These are phyloP conservation scores for Talaromyces sp. DNA, from an alignment of 2,329 filamentous ascomycete genomes.

Conservation along the genomic window DNA sequence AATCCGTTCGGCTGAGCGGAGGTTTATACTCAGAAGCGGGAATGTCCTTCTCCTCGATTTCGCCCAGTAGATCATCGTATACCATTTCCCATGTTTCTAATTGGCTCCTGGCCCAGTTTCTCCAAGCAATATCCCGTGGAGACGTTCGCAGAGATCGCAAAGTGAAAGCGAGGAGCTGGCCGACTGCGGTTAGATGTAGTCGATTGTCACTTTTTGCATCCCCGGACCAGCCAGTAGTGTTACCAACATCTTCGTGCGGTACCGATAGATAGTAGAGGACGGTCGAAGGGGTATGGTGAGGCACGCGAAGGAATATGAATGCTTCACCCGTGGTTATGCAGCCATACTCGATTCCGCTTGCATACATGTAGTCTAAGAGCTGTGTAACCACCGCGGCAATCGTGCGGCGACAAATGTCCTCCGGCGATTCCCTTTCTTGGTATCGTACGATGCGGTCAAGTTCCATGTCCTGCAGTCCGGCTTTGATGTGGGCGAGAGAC, in stretches of 20 bases:
- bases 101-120: background rate
- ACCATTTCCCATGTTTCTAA: constrained; percentile 26
- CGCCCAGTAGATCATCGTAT: constrained; percentile 24
- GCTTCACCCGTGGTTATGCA: background rate
- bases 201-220: constrained; percentile 18
- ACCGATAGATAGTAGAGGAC: background rate
- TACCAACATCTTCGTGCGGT: constrained; percentile 17
- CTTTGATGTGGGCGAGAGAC: constrained; percentile 40
- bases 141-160: constrained; percentile 25
- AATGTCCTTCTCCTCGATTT: constrained; percentile 23
- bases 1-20: constrained; percentile 11
- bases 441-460: constrained; percentile 39
- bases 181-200: constrained; percentile 32
- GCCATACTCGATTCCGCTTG: background rate
- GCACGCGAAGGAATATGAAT: background rate
- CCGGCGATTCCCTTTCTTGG: constrained; percentile 31
- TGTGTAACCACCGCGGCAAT: background rate
- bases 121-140: constrained; percentile 22
- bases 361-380: background rate
- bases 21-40: constrained; percentile 21
- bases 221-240: constrained; percentile 15
- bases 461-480: constrained; percentile 43
- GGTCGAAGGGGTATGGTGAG: background rate
- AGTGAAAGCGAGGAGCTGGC: constrained; percentile 32
- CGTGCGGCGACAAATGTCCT: background rate